These are phyloP conservation scores for Penicillium steckii DNA, from an alignment of 495 filamentous ascomycete genomes.

Conservation along the genomic window DNA sequence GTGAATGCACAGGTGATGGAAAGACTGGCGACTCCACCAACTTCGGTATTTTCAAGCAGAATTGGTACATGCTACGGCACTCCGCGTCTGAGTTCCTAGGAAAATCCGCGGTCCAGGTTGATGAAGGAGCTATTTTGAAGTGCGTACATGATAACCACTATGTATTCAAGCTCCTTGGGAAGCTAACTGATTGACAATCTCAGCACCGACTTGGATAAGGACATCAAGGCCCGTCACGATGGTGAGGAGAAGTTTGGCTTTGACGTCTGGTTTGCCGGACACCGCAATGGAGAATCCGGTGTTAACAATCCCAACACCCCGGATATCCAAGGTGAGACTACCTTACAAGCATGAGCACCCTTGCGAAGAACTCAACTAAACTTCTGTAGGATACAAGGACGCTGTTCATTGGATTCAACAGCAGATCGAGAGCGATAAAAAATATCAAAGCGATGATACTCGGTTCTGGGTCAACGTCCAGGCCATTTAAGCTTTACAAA, in stretches of 20 bases:
- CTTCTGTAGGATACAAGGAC: constrained; percentile 26
- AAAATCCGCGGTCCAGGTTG: constrained; percentile 12
- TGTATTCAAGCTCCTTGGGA: not conserved
- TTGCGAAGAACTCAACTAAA: not conserved
- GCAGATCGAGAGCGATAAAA: constrained; percentile 25
- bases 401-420: constrained; percentile 28
- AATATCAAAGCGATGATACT: constrained; percentile 23
- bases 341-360: not conserved
- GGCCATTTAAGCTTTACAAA: constrained; percentile 11
- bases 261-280: constrained; percentile 28
- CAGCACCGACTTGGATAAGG: constrained; percentile 21
- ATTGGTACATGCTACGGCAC: constrained; percentile 38
- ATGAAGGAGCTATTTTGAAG: constrained; percentile 27
- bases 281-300: constrained; percentile 25
- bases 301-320: constrained; percentile 20
- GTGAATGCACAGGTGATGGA: constrained; percentile 21
- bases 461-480: constrained; percentile 27
- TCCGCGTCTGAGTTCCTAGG: constrained; percentile 27
- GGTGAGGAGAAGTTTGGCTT: constrained; percentile 24
- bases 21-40: constrained; percentile 31
- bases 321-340: constrained; percentile 24
- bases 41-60: constrained; percentile 40
- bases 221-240: constrained; percentile 28
- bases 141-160: constrained; percentile 6
- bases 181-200: not conserved